Conservation (phyloP, 768 basidiomycete species). For the Naganishia vishniacii region DNA sequence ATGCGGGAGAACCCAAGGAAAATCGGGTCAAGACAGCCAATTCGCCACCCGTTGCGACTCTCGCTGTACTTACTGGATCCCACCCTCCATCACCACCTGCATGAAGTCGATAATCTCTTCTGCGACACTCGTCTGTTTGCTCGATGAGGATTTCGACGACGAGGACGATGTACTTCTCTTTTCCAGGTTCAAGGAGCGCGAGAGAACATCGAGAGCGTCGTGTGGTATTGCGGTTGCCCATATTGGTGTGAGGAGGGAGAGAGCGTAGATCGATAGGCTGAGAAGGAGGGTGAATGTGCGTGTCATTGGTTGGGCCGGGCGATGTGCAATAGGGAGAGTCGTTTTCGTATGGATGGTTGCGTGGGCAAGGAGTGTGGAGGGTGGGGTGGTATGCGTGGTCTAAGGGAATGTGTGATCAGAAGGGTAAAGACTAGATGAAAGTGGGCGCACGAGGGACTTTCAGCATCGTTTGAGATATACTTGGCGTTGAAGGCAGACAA, state of each 20-base stretch:
- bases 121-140: not conserved
- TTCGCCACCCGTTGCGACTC: too few relatives aligned
- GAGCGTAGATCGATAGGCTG: not conserved
- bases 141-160: not conserved
- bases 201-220: not conserved
- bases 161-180: not conserved
- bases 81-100: conserved; percentile 13
- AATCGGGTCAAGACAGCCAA: too few relatives aligned
- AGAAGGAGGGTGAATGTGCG: conserved; percentile 2
- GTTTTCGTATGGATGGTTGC: not conserved
- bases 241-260: not conserved
- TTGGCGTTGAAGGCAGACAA: too few relatives aligned
- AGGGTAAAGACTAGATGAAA: not conserved
- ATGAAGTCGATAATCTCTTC: conserved; percentile 11
- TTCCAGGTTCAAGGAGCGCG: not conserved
- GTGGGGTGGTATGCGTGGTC: not conserved
- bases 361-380: not conserved
- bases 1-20: too few relatives aligned
- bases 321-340: not conserved
- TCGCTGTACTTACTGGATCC: conserved; percentile 3
- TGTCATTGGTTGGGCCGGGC: not conserved
- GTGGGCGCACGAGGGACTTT: not conserved
- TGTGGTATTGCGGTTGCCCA: not conserved
- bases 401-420: not conserved
- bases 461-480: not conserved